Evolutionary conservation across 257 asterid genomes (phyloP).

Genomic region (Ehretia macrophylla): DNA sequence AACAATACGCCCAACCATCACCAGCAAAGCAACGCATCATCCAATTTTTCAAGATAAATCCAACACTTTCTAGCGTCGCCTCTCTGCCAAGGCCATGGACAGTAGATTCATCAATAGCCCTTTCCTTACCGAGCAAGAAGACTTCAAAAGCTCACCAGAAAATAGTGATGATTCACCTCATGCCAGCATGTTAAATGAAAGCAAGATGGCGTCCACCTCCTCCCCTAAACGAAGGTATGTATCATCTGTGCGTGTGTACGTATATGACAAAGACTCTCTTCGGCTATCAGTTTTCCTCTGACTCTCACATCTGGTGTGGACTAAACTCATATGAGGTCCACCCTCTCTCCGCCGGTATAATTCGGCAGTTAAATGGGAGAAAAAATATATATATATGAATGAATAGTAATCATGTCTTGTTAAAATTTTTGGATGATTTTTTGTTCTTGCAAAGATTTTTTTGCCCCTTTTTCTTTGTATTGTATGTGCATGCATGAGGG

Average conservation of each 20-base stretch:
- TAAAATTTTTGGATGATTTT: too few relatives aligned
- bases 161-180: conserved; percentile 77
- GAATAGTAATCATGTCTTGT: background rate
- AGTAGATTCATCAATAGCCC: conserved; percentile 31
- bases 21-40: background rate
- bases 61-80: background rate
- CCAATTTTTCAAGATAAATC: background rate
- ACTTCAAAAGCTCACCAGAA: conserved; percentile 63
- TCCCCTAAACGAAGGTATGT: conserved; percentile 67
- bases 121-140: conserved; percentile 43
- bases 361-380: too few relatives aligned
- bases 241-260: too few relatives aligned
- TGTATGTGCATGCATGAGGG: background rate
- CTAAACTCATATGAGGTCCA: too few relatives aligned
- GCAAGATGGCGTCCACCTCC: conserved; percentile 50
- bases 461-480: background rate
- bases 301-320: too few relatives aligned
- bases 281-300: too few relatives aligned
- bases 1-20: too few relatives aligned
- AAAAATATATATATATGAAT: too few relatives aligned
- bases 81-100: conserved; percentile 39
- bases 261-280: too few relatives aligned
- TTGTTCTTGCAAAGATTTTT: background rate
- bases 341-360: too few relatives aligned
- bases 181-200: conserved; percentile 39